Percentiles rank a stretch among this genome's conserved stretches.
Evolutionary conservation across 306 rosid species (phyloP).

Genomic region (Quercus alba): DNA sequence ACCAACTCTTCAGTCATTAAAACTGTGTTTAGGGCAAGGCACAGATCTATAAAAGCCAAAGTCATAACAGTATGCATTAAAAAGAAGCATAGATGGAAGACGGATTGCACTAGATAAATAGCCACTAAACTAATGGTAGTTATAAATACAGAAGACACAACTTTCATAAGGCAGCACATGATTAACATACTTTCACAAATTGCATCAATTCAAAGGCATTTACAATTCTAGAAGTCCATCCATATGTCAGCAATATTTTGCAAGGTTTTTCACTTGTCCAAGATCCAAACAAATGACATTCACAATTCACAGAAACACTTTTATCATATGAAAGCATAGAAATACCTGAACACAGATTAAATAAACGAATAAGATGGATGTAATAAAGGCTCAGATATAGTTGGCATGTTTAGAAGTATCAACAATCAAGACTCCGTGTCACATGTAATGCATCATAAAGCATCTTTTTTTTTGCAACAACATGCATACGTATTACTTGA

Average conservation of each 20-base stretch:
- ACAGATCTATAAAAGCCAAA: background rate
- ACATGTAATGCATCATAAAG: background rate
- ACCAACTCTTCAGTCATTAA: slow-evolving; percentile 11
- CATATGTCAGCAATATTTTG: background rate
- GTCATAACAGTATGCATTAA: background rate
- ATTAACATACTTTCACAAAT: background rate
- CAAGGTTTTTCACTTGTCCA: background rate
- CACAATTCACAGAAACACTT: background rate
- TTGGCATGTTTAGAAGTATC: background rate
- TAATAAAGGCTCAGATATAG: background rate
- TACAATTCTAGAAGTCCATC: background rate
- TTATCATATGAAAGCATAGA: background rate
- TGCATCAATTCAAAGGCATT: background rate
- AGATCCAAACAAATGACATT: background rate
- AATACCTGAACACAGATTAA: background rate
- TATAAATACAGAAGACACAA: background rate
- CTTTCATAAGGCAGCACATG: background rate
- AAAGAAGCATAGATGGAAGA: background rate
- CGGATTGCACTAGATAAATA: background rate
- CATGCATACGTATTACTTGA: background rate
- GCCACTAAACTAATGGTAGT: background rate
- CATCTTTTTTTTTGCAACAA: background rate
- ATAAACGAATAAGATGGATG: background rate
- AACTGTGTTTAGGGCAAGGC: slow-evolving; percentile 7
- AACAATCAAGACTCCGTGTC: background rate